These are phyloP conservation scores for Ascochyta rabiei DNA, from an alignment of 2,329 filamentous ascomycete species.

Conservation along the genomic window DNA sequence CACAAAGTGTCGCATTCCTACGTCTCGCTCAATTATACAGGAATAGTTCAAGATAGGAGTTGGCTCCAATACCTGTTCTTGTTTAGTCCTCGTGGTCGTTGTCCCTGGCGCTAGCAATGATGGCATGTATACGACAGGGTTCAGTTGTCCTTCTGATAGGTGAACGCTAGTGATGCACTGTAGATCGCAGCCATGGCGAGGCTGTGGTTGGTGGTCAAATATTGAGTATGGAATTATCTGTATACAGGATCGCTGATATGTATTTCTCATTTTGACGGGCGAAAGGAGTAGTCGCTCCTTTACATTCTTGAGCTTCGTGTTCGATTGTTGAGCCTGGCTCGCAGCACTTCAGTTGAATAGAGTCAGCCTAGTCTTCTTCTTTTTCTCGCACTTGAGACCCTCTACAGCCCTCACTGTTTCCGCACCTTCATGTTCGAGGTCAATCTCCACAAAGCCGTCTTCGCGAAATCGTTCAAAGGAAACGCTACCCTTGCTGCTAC, in stretches of 20 bases:
- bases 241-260: not conserved
- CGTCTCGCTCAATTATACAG: not conserved
- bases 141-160: slow-evolving; percentile 5
- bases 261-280: not conserved
- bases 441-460: slow-evolving; percentile 4
- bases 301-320: too few species aligned
- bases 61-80: slow-evolving; percentile 10
- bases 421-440: slow-evolving; percentile 5
- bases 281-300: not conserved
- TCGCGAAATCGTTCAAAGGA: slow-evolving; percentile 7
- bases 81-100: slow-evolving; percentile 1
- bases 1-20: not conserved
- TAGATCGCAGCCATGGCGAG: slow-evolving; percentile 7
- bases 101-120: slow-evolving; percentile 7
- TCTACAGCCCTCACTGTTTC: not conserved
- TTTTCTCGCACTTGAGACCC: not conserved
- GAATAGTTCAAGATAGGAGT: not conserved
- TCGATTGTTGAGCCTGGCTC: too few species aligned
- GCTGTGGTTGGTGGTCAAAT: not conserved
- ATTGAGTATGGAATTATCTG: not conserved
- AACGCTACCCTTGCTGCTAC: not conserved
- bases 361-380: slow-evolving; percentile 7
- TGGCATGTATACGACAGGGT: slow-evolving; percentile 8
- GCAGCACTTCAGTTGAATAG: slow-evolving; percentile 4
- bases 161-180: slow-evolving; percentile 8